These are phyloP conservation scores for Litsea cubeba DNA, from an alignment of 164 flowering plant genomes.

Conservation along the genomic window DNA sequence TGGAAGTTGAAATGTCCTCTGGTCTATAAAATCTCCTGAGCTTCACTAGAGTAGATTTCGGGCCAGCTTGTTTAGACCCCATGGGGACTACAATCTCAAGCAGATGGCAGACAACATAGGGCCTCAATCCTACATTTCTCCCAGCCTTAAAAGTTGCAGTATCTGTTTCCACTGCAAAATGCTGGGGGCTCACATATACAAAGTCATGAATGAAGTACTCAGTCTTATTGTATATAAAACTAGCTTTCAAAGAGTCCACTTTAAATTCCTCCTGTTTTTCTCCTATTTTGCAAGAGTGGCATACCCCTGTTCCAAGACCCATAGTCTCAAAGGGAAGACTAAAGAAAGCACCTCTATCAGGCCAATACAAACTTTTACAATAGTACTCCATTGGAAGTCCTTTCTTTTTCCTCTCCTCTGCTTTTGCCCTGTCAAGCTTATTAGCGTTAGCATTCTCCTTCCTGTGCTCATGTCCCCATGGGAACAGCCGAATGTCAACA, in stretches of 20 bases:
- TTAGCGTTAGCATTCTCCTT: slow-evolving; percentile 50
- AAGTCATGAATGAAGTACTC: slow-evolving; percentile 61
- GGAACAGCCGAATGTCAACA: slow-evolving; percentile 40
- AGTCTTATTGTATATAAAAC: slow-evolving; percentile 47
- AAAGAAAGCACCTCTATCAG: slow-evolving; percentile 81
- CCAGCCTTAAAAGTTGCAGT: slow-evolving; percentile 62
- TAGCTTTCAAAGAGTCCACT: slow-evolving; percentile 31
- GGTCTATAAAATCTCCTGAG: slow-evolving; percentile 87
- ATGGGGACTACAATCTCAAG: slow-evolving; percentile 43
- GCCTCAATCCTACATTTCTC: slow-evolving; percentile 75
- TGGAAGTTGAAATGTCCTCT: slow-evolving; percentile 77
- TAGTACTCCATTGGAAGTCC: slow-evolving; percentile 76
- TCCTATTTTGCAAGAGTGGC: slow-evolving; percentile 53
- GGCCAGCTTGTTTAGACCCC: slow-evolving; percentile 27
- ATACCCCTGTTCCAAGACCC: slow-evolving; percentile 74
- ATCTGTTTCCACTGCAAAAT: slow-evolving; percentile 35
- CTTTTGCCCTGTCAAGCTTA: slow-evolving; percentile 48
- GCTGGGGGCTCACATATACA: slow-evolving; percentile 55
- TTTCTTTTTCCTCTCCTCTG: slow-evolving; percentile 70
- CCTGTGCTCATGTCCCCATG: slow-evolving; percentile 83
- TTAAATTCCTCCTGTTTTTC: slow-evolving; percentile 39
- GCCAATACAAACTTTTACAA: slow-evolving; percentile 84
- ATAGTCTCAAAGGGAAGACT: slow-evolving; percentile 41
- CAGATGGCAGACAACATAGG: slow-evolving; percentile 79
- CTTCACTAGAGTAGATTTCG: slow-evolving; percentile 38